A percentile compares a stretch with the other conserved stretches of the same genome.
phyloP scores from a whole-genome alignment of 768 basidiomycete genomes.

The Boletus rex-veris region DNA sequence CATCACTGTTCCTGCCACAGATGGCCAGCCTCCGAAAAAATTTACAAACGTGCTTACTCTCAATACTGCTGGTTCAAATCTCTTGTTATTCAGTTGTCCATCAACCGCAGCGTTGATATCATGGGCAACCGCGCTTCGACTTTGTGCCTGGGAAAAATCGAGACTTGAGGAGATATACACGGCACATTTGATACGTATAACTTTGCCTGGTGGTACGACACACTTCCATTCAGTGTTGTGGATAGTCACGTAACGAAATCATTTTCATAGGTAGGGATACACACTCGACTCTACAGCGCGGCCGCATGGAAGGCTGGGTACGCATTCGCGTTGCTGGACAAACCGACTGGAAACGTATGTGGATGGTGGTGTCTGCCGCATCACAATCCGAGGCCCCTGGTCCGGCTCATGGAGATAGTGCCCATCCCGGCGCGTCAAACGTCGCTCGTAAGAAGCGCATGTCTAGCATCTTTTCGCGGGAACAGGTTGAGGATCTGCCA shows the following conservation, averaged over 20 bases:
- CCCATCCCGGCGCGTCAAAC: slow-evolving; percentile 23
- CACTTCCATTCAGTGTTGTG: slow-evolving; percentile 25
- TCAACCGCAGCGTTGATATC: slow-evolving; percentile 63
- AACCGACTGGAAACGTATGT: slow-evolving; percentile 92
- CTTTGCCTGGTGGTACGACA: slow-evolving; percentile 46
- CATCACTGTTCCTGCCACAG: slow-evolving; percentile 58
- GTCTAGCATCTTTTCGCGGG: slow-evolving; percentile 62
- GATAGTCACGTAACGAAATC: slow-evolving; percentile 9
- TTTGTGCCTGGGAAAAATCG: slow-evolving; percentile 93
- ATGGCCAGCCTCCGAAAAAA: slow-evolving; percentile 48
- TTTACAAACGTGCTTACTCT: slow-evolving; percentile 82
- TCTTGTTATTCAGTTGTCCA: slow-evolving; percentile 85
- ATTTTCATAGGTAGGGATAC: slow-evolving; percentile 41
- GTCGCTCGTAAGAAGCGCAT: slow-evolving; percentile 47
- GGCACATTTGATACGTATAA: slow-evolving; percentile 84
- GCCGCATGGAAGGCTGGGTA: slow-evolving; percentile 89
- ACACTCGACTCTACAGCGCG: slow-evolving; percentile 60
- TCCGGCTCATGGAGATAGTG: slow-evolving; percentile 26
- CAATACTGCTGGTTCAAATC: slow-evolving; percentile 91
- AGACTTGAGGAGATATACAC: slow-evolving; percentile 97
- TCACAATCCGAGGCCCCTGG: slow-evolving; percentile 26
- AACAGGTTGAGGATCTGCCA: slow-evolving; percentile 35
- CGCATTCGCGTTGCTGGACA: slow-evolving; percentile 92
- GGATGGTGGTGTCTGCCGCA: slow-evolving; percentile 69
- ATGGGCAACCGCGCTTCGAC: slow-evolving; percentile 90